Evolutionary conservation across 805 yeast species (phyloP), one percentile per base, ranked within the genome.

Genomic region (Lipomyces japonicus): DNA sequence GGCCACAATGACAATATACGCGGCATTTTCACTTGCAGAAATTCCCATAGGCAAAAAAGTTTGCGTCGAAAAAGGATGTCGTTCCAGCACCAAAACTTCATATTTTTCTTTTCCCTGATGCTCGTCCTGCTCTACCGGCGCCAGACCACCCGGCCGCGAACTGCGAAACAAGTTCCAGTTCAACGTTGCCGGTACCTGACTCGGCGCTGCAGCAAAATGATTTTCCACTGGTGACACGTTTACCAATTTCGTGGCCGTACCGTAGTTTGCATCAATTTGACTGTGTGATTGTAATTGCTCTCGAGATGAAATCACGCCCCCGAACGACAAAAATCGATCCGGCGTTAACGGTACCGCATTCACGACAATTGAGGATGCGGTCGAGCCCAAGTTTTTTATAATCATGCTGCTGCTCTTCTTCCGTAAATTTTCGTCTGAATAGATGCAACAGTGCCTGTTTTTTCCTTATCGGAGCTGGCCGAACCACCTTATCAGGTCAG

Each of bases 11-110:
- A 90, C 95, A 58, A 91, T 65, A 61, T 81, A 91, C 0, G 87
- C 83, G 9, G 66, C 61, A 31, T 73, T 71, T 1, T 67, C 58
- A n/a, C n/a, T n/a, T 19, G 71, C 68, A 32, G 65, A 59, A 57
- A 80, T 70, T 3, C 97, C 96, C 86, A 91, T 77, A 4, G 97
- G 97, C n/a, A 86, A 61, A 64, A 90, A 90, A 0, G 96, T 84
- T 67, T 90, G 97, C 0, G 96, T 82, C 12, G 90, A 77, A 63
- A 68, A 84, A 7, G 96, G 96, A 66, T 90, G 97, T 67, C 95
- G 76, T 65, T 90, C 97, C 23, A 90, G 73, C 1, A 90, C 95
- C 57, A 76, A 83, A 6, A 84, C 69, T 1, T 66, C 61, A 61
- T 84, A 84, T 0, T 46, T 44, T 46, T 64, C 66, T 0, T 46